Evolutionary conservation across 179 eudicot genomes (phyloP), one percentile per base, ranked within the genome.

Genomic region (Camellia oleifera): DNA sequence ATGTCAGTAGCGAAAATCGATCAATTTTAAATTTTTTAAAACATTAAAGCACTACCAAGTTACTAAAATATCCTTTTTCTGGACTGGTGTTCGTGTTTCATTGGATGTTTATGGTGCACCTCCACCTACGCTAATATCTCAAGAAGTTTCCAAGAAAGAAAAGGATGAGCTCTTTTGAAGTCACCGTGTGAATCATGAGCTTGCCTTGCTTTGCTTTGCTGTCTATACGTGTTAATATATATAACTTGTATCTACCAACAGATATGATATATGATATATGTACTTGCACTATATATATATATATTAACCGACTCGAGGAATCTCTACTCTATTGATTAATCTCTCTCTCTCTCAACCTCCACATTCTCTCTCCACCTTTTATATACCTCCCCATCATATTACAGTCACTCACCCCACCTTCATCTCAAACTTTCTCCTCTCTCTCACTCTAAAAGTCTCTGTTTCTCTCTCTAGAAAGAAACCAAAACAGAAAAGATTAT

Each of bases 401-500:
- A 32, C 40, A 32, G 40, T 7, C 72, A 14, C 5, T 17, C 32
- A 32, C 40, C 40, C 40, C 40, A 32, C 54, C 53, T 42, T 0
- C 45, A n/a, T 12, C 75, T 9, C 44, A 42, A 46, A 26, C 72
- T 4, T 20, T 63, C 72, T 26, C 62, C 50, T 72, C 60, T 50
- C 74, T 69, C 53, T 72, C 74, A 46, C 58, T 71, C 32, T n/a
- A 56, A 13, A 54, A 74, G 10, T 1, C 5, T n/a, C n/a, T 18
- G 44, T 60, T 7, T 75, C 58, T 63, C 78, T 61, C 70, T 77
- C 79, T 65, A 17, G 15, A 61, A 42, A 20, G 15, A 61, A 42
- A 20, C 4, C 79, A 13, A 50, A 32, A 26, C 14, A 7, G 32
- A 77, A 26, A 45, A 69, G 40, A 32, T 32, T 32, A 32, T 69